These are phyloP conservation scores for Phytophthora pluvialis DNA, from an alignment of 352 stramenopile species.

Conservation along the genomic window DNA sequence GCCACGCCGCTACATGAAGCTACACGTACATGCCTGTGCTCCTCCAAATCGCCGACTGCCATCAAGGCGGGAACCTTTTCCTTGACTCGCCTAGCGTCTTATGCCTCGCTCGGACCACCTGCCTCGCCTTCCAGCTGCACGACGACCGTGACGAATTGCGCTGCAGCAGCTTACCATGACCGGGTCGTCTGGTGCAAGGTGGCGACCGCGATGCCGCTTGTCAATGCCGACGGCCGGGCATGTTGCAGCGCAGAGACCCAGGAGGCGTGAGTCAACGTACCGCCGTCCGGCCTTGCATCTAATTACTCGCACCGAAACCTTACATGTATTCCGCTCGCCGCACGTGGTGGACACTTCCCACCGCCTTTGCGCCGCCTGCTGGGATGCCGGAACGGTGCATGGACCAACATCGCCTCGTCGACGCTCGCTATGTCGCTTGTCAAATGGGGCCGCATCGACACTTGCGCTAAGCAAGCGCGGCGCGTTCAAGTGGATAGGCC, in stretches of 20 bases:
- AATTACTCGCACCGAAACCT: slow-evolving; percentile 34
- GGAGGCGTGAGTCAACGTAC: slow-evolving; percentile 26
- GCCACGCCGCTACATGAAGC: slow-evolving; percentile 25
- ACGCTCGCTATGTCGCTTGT: slow-evolving; percentile 23
- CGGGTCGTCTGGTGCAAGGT: slow-evolving; percentile 2
- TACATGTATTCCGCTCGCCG: slow-evolving; percentile 10
- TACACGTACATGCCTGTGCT: slow-evolving; percentile 7
- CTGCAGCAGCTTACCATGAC: too few relatives aligned
- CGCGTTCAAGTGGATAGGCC: slow-evolving; percentile 30
- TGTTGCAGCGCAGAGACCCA: background rate
- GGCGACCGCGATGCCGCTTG: background rate
- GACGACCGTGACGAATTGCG: background rate
- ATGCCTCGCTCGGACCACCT: background rate
- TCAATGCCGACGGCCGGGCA: background rate
- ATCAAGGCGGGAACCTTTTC: background rate
- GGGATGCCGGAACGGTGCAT: slow-evolving; percentile 19
- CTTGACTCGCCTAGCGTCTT: slow-evolving; percentile 12
- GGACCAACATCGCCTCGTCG: slow-evolving; percentile 10
- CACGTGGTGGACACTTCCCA: slow-evolving; percentile 4
- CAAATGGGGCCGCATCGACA: background rate
- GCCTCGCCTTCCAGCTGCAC: background rate
- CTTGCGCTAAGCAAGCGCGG: slow-evolving; percentile 10
- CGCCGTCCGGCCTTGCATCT: background rate
- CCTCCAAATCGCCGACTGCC: slow-evolving; percentile 9
- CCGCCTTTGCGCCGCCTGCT: slow-evolving; percentile 15